Conservation (phyloP, 768 basidiomycete species). For the Trametes elegans region DNA sequence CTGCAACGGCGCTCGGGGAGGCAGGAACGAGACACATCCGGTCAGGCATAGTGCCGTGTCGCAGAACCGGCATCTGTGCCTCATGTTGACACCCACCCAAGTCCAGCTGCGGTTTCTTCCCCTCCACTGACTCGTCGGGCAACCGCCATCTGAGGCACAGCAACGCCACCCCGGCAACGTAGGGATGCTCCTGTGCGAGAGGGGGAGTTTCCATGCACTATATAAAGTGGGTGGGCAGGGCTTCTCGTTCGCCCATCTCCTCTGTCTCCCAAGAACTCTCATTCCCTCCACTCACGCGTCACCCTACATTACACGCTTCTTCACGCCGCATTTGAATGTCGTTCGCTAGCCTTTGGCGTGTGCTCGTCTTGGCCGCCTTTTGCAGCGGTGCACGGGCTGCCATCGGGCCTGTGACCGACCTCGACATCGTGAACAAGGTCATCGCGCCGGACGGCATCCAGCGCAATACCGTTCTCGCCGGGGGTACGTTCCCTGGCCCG, state of each 20-base stretch:
- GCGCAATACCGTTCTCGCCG: conserved; percentile 16
- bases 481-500: conserved; percentile 16
- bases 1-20: no score
- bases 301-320: no score
- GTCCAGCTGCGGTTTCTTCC: not conserved
- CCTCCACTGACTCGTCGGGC: not conserved
- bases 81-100: not conserved
- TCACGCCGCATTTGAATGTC: no score
- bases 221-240: not conserved
- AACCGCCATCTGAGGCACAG: no score
- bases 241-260: no score
- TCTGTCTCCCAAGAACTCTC: no score
- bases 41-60: no score
- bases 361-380: not conserved
- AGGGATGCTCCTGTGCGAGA: no score
- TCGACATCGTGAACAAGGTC: conserved; percentile 13
- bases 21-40: no score
- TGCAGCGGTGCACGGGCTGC: not conserved
- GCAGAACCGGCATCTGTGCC: not conserved
- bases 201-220: not conserved
- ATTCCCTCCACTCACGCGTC: no score
- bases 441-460: conserved; percentile 10
- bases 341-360: not conserved
- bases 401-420: conserved; percentile 10
- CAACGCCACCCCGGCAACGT: not conserved